Evolutionary conservation across 2,329 filamentous ascomycete genomes (phyloP).

Genomic region (Pseudocercospora eumusae): DNA sequence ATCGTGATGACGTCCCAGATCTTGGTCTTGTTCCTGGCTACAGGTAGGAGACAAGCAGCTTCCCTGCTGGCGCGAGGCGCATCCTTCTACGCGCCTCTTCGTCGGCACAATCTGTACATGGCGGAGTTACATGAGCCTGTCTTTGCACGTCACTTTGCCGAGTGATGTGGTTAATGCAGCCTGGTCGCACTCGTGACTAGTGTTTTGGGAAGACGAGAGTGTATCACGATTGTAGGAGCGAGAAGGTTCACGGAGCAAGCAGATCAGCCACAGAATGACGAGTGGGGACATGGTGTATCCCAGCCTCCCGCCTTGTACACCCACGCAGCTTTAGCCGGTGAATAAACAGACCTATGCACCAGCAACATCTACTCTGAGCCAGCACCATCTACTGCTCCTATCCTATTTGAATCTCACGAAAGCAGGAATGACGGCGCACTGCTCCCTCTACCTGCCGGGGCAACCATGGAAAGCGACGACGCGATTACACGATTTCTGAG

Average conservation of each 20-base stretch:
- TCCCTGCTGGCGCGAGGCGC: slow-evolving; percentile 2
- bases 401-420: background rate
- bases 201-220: background rate
- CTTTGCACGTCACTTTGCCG: background rate
- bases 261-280: background rate
- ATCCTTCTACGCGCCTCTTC: background rate
- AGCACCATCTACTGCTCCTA: slow-evolving; percentile 5
- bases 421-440: slow-evolving; percentile 8
- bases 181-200: background rate
- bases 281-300: background rate
- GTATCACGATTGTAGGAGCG: too few species aligned
- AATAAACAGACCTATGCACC: slow-evolving; percentile 2
- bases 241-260: slow-evolving; percentile 1
- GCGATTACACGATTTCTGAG: slow-evolving; percentile 1
- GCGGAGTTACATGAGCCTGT: background rate
- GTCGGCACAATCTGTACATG: background rate
- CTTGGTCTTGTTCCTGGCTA: slow-evolving; percentile 5
- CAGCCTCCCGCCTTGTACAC: background rate
- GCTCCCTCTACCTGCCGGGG: background rate
- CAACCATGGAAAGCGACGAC: slow-evolving; percentile 8
- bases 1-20: background rate
- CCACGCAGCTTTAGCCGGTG: background rate
- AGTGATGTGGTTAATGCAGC: background rate
- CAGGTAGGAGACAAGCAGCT: slow-evolving; percentile 3
- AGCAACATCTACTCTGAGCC: background rate